Evolutionary conservation across 2,329 filamentous ascomycete genomes (phyloP), one percentile per base, ranked within the genome.

Genomic region (Fusarium pseudonygamai): DNA sequence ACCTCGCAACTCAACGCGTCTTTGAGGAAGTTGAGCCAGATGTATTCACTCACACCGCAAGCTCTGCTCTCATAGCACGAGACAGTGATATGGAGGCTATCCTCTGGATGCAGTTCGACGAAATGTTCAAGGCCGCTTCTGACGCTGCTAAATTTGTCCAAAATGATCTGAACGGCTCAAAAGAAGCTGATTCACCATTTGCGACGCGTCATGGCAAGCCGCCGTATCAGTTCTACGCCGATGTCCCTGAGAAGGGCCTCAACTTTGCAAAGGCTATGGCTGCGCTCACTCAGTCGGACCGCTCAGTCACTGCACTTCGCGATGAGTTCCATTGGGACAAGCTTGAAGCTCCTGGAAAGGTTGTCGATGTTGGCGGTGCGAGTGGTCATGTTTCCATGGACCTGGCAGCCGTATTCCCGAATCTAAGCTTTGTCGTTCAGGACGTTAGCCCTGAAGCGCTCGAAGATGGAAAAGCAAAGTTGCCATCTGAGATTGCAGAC

Each of bases 311-410:
- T n/a, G 34, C 50, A 4, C 59, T 62, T 22, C 50, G 59, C 1
- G 59, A 62, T 22, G 50, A 40, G 0, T 62, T 62, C 14, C 39
- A 28, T 0, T 62, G 59, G 59, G 32, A 6, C 0, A 16, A 45
- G 6, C 39, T 62, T 6, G 39, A 43, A 14, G 24, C 37, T 3
- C 39, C 50, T 5, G 59, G 59, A 1, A 62, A 45, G 10, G 50
- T 62, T 1, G 59, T 62, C 3, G 59, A 62, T 22, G 24, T 62
- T 22, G 59, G 59, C 1, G 59, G 59, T 6, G 59, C 37, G 1
- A 62, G 32, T 11, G 59, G 59, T 3, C 50, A 62, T 16, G 39
- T 62, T 18, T 62, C 59, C 5, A 62, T 62, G 24, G 39, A 62
- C 4, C 13, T 62, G 4, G 59, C 59, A n/a, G 16, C 39, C 9